A percentile compares a stretch with the other conserved stretches of the same genome.
These are phyloP conservation scores for Heterobasidion irregulare DNA, from an alignment of 1,284 basidiomycete species.

Conservation along the genomic window DNA sequence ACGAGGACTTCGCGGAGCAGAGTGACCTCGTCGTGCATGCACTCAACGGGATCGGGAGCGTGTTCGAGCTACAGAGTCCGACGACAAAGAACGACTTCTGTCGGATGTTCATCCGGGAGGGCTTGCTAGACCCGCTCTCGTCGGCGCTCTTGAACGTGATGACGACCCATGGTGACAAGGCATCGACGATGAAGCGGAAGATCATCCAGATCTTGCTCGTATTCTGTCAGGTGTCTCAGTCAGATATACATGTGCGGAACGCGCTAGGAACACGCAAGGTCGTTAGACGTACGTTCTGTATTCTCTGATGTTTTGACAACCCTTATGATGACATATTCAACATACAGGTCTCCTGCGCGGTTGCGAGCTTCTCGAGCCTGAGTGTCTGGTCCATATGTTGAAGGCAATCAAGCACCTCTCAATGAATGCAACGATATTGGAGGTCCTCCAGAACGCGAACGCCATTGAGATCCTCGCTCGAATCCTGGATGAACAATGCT, in stretches of 20 bases:
- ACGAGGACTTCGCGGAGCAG: slow-evolving; percentile 90
- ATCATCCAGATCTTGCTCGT: slow-evolving; percentile 88
- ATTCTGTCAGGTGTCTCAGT: slow-evolving; percentile 93
- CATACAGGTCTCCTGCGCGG: slow-evolving; percentile 71
- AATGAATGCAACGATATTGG: slow-evolving; percentile 84
- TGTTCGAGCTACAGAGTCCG: slow-evolving; percentile 91
- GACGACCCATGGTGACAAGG: slow-evolving; percentile 58
- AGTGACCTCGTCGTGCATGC: slow-evolving; percentile 90
- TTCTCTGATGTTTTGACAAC: background rate
- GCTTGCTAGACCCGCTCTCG: slow-evolving; percentile 87
- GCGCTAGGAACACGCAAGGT: slow-evolving; percentile 87
- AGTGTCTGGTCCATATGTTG: slow-evolving; percentile 81
- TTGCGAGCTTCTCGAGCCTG: slow-evolving; percentile 76
- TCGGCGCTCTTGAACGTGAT: slow-evolving; percentile 86
- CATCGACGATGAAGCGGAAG: slow-evolving; percentile 75
- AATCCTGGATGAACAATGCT: slow-evolving; percentile 76
- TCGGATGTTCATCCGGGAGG: slow-evolving; percentile 95
- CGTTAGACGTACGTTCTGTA: slow-evolving; percentile 63
- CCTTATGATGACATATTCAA: background rate
- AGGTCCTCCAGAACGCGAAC: slow-evolving; percentile 94
- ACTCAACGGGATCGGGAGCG: slow-evolving; percentile 88
- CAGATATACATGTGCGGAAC: slow-evolving; percentile 86
- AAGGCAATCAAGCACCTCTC: slow-evolving; percentile 96
- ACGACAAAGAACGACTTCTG: slow-evolving; percentile 98
- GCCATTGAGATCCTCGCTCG: slow-evolving; percentile 86